Percentiles rank a stretch among this genome's conserved stretches.
phyloP scores from a whole-genome alignment of 441 rosid species.

The Bruguiera hainesii region DNA sequence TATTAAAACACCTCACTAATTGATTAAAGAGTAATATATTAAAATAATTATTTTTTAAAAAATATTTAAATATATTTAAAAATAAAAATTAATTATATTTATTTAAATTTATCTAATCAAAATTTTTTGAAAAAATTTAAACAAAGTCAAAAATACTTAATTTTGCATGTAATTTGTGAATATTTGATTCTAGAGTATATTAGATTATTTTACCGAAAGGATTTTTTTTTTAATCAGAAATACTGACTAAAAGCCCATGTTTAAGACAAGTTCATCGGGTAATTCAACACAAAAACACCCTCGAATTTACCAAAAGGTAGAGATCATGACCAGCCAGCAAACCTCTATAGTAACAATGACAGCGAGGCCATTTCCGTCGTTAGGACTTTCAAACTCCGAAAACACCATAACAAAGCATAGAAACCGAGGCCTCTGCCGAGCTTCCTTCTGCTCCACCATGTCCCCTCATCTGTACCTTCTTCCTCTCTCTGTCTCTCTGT shows the following conservation, averaged over 20 bases:
- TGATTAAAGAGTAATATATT: too few species aligned
- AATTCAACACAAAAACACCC: neutral
- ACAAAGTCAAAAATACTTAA: too few species aligned
- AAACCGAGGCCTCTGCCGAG: constrained; percentile 29
- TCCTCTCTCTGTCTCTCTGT: neutral
- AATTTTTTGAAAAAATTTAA: too few species aligned
- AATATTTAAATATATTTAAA: too few species aligned
- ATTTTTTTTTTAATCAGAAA: neutral
- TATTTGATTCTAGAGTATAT: neutral
- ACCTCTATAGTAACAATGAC: neutral
- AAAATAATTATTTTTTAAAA: too few species aligned
- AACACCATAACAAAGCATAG: constrained; percentile 15
- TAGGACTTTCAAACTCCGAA: neutral
- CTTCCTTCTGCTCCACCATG: constrained; percentile 22
- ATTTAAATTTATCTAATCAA: too few species aligned
- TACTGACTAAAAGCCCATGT: constrained; percentile 8
- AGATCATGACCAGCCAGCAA: too few species aligned
- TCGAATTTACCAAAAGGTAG: constrained; percentile 14
- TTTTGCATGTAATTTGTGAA: too few species aligned
- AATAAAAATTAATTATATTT: too few species aligned
- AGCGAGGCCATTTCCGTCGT: constrained; percentile 3
- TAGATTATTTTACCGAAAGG: too few species aligned
- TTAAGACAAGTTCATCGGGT: constrained; percentile 10
- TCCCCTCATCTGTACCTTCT: constrained; percentile 6
- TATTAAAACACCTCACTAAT: too few species aligned